Evolutionary conservation across 2,329 filamentous ascomycete species (phyloP).

Genomic region (Sphaerulina vaccinii): DNA sequence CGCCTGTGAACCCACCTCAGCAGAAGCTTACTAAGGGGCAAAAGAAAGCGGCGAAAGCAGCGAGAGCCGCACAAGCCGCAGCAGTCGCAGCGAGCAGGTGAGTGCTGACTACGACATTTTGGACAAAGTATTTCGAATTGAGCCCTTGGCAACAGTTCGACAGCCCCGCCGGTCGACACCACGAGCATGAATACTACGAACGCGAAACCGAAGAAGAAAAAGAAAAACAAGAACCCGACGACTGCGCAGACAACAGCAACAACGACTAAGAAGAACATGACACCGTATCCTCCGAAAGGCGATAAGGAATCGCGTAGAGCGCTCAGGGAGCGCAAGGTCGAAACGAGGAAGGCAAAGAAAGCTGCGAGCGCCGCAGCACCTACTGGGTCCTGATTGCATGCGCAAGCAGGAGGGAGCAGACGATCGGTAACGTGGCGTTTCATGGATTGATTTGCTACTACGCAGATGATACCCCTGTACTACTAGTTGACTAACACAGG

Average conservation of each 20-base stretch:
- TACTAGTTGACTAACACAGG: slow-evolving; percentile 1
- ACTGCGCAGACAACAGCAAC: not conserved
- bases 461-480: slow-evolving; percentile 1
- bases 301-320: not conserved
- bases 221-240: not conserved
- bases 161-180: not conserved
- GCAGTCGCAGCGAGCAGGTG: not conserved
- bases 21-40: not conserved
- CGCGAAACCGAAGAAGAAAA: not conserved
- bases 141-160: not conserved
- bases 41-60: too few relatives aligned
- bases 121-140: not conserved
- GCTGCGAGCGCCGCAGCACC: not conserved
- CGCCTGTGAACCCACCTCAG: not conserved
- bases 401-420: not conserved
- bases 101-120: not conserved
- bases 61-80: slow-evolving; percentile 6
- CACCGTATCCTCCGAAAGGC: not conserved
- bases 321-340: not conserved
- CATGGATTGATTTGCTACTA: not conserved
- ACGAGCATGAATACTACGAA: not conserved
- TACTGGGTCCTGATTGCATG: not conserved
- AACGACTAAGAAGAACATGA: not conserved
- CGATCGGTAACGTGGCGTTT: slow-evolving; percentile 1
- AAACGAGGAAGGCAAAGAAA: not conserved